Evolutionary conservation across 2,329 filamentous ascomycete species (phyloP).

Genomic region (Pezicula neosporulosa): DNA sequence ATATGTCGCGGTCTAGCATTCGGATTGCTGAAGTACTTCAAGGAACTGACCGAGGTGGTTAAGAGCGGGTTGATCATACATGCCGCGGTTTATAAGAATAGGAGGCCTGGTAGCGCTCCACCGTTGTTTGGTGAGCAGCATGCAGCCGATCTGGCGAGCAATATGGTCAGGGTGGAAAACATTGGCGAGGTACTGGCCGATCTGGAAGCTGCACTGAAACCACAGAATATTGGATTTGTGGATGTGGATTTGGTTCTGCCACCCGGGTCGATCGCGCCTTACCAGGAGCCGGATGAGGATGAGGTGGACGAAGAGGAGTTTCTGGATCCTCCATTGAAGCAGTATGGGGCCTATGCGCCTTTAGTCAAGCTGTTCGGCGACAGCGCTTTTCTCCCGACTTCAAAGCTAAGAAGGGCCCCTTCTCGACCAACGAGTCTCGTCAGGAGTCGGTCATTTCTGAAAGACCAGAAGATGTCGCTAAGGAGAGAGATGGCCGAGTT

Average conservation of each 20-base stretch:
- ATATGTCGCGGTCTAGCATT: constrained; percentile 88
- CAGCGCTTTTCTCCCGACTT: constrained; percentile 81
- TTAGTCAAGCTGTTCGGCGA: constrained; percentile 79
- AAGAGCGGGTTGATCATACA: constrained; percentile 65
- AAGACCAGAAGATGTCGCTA: constrained; percentile 78
- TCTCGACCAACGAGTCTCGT: constrained; percentile 82
- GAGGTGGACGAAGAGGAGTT: constrained; percentile 62
- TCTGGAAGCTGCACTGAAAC: constrained; percentile 71
- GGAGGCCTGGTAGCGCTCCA: constrained; percentile 57
- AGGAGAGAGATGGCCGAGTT: constrained; percentile 87
- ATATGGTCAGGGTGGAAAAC: constrained; percentile 80
- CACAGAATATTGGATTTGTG: constrained; percentile 79
- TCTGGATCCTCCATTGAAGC: constrained; percentile 58
- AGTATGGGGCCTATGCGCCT: constrained; percentile 76
- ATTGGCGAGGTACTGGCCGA: constrained; percentile 68
- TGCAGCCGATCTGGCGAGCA: constrained; percentile 83
- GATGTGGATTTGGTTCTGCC: constrained; percentile 88
- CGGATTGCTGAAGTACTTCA: constrained; percentile 90
- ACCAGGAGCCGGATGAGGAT: constrained; percentile 58
- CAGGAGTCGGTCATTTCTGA: constrained; percentile 72
- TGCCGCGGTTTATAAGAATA: constrained; percentile 37
- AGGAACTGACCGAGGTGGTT: constrained; percentile 74
- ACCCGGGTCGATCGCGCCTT: constrained; percentile 64
- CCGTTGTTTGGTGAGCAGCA: constrained; percentile 85
- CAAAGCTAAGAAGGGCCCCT: constrained; percentile 77